Evolutionary conservation across 257 asterid species (phyloP).

Genomic region (Rhazya stricta): DNA sequence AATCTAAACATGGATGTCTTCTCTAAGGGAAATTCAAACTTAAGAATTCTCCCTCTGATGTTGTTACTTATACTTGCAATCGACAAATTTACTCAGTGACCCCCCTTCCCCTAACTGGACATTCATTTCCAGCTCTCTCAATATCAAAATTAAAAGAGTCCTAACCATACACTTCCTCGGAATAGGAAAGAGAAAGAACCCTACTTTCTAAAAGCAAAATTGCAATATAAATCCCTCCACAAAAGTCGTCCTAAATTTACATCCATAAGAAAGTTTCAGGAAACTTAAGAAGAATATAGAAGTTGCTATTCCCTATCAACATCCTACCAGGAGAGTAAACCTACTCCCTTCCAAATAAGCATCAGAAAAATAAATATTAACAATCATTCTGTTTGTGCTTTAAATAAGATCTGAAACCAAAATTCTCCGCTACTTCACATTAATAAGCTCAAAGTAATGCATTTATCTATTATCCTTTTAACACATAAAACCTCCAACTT

Average conservation of each 20-base stretch:
- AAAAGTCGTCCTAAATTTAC: background rate
- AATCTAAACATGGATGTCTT: too few relatives aligned
- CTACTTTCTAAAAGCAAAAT: background rate
- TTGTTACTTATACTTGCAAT: too few relatives aligned
- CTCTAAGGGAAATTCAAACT: too few relatives aligned
- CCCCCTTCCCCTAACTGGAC: too few relatives aligned
- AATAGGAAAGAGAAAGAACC: background rate
- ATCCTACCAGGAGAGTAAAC: background rate
- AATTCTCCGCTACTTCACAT: background rate
- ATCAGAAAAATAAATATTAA: background rate
- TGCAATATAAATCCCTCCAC: background rate
- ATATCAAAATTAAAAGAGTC: too few relatives aligned
- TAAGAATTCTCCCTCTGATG: too few relatives aligned
- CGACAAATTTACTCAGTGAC: too few relatives aligned
- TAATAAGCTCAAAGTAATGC: background rate
- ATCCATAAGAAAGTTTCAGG: background rate
- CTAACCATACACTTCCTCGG: background rate
- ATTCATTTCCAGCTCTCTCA: too few relatives aligned
- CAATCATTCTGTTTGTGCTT: background rate
- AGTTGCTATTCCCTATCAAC: background rate
- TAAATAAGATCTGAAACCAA: background rate
- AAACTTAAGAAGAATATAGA: background rate
- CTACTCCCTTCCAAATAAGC: background rate
- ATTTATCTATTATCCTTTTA: background rate
- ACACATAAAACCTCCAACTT: background rate